Evolutionary conservation across 805 yeast genomes (phyloP).

Genomic region (Wickerhamiella brachini): DNA sequence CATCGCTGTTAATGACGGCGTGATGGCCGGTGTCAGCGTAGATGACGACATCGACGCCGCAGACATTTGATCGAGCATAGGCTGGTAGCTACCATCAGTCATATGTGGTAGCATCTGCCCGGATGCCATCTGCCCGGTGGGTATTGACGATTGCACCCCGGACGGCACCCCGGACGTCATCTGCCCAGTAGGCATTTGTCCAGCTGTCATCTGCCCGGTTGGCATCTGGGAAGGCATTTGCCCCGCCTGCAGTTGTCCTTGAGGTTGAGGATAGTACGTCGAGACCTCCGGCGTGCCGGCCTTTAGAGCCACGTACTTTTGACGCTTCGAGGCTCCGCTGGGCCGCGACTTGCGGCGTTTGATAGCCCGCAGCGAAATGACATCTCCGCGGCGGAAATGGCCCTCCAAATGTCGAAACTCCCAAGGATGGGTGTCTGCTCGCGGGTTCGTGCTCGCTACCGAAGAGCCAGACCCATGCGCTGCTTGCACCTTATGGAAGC

Average conservation of each 20-base stretch:
- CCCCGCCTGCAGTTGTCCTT: neutral
- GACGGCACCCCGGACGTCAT: too few relatives aligned
- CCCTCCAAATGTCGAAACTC: slow-evolving; percentile 80
- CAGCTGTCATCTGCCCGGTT: too few relatives aligned
- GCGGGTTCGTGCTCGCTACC: neutral
- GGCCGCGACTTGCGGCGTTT: slow-evolving; percentile 58
- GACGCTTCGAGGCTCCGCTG: neutral
- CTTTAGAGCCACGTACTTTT: neutral
- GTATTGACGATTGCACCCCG: too few relatives aligned
- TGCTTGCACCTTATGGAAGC: slow-evolving; percentile 60
- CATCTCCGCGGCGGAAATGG: slow-evolving; percentile 67
- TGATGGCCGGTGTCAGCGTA: neutral
- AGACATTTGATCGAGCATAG: neutral
- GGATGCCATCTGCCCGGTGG: too few relatives aligned
- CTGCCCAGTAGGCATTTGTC: too few relatives aligned
- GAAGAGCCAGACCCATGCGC: slow-evolving; percentile 15
- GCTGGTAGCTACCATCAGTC: neutral
- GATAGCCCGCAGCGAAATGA: slow-evolving; percentile 56
- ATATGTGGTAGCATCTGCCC: neutral
- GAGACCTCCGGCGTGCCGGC: neutral
- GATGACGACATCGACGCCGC: neutral
- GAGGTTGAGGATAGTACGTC: neutral
- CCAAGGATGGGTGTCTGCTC: slow-evolving; percentile 35
- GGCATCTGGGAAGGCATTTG: too few relatives aligned
- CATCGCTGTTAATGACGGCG: neutral